Percentiles rank a stretch among this genome's conserved stretches.
Conservation (phyloP, 257 asterid genomes). For the Solanum chilense region DNA sequence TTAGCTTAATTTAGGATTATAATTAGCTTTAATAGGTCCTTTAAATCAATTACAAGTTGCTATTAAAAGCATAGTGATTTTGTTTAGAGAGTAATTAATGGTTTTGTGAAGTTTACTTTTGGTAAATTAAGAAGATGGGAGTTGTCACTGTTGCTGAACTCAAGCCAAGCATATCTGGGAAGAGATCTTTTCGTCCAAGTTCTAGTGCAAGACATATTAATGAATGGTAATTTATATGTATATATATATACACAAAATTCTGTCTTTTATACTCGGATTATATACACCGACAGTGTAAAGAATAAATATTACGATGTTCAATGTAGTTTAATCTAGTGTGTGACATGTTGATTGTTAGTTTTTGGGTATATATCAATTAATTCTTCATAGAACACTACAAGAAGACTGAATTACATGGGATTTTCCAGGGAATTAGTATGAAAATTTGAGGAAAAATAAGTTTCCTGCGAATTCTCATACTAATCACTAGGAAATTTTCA, state of each 20-base stretch:
- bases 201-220: conserved; percentile 59
- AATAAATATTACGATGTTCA: not conserved
- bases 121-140: conserved; percentile 36
- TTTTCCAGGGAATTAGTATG: no score
- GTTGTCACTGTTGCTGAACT: conserved; percentile 66
- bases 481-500: no score
- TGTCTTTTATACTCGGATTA: not conserved
- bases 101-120: not conserved
- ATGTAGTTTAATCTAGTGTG: not conserved
- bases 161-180: conserved; percentile 79
- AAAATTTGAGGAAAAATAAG: no score
- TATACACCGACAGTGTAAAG: not conserved
- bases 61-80: not conserved
- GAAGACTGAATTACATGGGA: no score
- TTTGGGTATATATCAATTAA: not conserved
- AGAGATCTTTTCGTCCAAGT: conserved; percentile 68
- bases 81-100: not conserved
- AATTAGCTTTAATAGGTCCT: not conserved
- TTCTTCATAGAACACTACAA: not conserved
- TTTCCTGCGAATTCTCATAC: no score
- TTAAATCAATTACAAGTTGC: not conserved
- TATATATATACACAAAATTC: no score
- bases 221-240: conserved; percentile 46
- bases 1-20: not conserved
- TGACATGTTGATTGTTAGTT: not conserved